These are phyloP conservation scores for Apiospora koreana DNA, from an alignment of 2,329 filamentous ascomycete genomes.

Conservation along the genomic window DNA sequence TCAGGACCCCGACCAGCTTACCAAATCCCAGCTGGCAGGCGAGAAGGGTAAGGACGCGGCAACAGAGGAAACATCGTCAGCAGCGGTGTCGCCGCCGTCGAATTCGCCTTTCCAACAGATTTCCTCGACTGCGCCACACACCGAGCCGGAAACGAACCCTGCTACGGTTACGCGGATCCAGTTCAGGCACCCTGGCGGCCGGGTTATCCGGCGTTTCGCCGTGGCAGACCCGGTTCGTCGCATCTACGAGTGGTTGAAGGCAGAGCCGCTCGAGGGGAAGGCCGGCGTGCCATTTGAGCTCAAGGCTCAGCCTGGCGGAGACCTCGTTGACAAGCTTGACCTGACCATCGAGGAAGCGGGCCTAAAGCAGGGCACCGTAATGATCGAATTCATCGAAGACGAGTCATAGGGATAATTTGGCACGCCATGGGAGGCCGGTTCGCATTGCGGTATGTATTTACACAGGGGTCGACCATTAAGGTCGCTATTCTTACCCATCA, in stretches of 20 bases:
- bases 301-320: slow-evolving; percentile 76
- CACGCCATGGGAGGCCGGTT: too few relatives aligned
- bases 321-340: slow-evolving; percentile 76
- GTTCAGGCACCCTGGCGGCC: slow-evolving; percentile 81
- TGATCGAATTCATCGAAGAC: slow-evolving; percentile 84
- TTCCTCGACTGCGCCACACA: slow-evolving; percentile 70
- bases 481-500: neutral
- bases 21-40: slow-evolving; percentile 59
- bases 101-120: slow-evolving; percentile 67
- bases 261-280: slow-evolving; percentile 79
- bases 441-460: neutral
- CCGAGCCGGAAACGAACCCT: slow-evolving; percentile 73
- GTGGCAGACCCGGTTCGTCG: slow-evolving; percentile 75
- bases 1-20: slow-evolving; percentile 85
- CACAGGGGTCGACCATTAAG: neutral
- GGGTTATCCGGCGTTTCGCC: slow-evolving; percentile 84
- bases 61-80: slow-evolving; percentile 28
- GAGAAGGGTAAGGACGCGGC: slow-evolving; percentile 56
- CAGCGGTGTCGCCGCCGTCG: slow-evolving; percentile 19
- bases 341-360: slow-evolving; percentile 77
- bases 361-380: slow-evolving; percentile 89
- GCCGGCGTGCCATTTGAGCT: slow-evolving; percentile 81
- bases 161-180: slow-evolving; percentile 84
- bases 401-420: slow-evolving; percentile 22
- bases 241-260: slow-evolving; percentile 96